Evolutionary conservation across 1,139 yeast genomes (phyloP), one percentile per base, ranked within the genome.

Genomic region (Kluyveromyces marxianus): DNA sequence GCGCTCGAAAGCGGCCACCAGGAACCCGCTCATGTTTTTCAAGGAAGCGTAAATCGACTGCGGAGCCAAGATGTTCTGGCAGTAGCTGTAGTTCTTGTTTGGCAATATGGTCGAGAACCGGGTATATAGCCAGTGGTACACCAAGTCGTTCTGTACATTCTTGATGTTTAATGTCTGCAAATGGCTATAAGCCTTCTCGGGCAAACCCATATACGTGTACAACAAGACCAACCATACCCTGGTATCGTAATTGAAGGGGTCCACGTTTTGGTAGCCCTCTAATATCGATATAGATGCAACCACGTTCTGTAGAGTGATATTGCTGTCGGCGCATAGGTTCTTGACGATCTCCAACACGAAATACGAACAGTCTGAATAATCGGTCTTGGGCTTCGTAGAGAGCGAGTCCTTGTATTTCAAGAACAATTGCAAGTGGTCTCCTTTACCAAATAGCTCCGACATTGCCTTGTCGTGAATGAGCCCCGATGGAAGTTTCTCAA

Each of bases 91-190:
- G 32, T 54, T 54, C 37, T 61, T 63, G 25, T 54, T 52, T 0
- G 80, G 77, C 39, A 54, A 59, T 2, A 69, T 54, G 0, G 79
- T 59, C 0, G 79, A 66, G 25, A 69, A 55, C 42, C 87, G 69
- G 0, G 79, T 71, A 5, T 71, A 60, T 10, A 85, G 59, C 49
- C 74, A 70, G 52, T 83, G 81, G 14, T 81, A 75, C 45, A 89
- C 65, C 0, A 92, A 79, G 59, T 92, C 97, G 51, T 76, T 72
- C 63, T 92, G 98, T 8, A 89, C 67, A 69, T 83, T 83, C 57
- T 84, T 86, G 51, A 89, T 76, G 40, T 79, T 77, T 44, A 92
- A 67, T 5, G 76, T 68, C 59, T 74, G 81, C 45, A 80, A 77
- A 7, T 67, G 67, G 14, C 67, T 56, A 3, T 52, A 47, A 5